Evolutionary conservation across 2,329 filamentous ascomycete species (phyloP), one percentile per base, ranked within the genome.

Genomic region (Scytalidium lignicola): DNA sequence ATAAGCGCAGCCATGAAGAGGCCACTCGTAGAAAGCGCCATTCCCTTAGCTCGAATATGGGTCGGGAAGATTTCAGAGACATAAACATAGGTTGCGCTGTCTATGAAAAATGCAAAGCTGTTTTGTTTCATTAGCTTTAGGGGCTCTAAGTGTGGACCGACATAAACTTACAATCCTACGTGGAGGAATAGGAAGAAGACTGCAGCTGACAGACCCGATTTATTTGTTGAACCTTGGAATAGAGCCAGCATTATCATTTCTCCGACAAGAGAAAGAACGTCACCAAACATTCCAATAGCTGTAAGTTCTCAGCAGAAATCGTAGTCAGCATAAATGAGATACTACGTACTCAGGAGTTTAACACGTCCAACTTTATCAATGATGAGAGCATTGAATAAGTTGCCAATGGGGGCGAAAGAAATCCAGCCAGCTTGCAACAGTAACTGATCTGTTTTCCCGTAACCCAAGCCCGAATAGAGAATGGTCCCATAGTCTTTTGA

Each of bases 291-390:
- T 15, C 56, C 55, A 17, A 55, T 50, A 49, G 13, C 13, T 5
- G 10, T 21, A 65, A 72, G 71, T 3, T 29, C 19, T 55, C 44
- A 58, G 52, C 20, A 5, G 32, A 39, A 13, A 41, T 63, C 61
- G 2, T 59, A 57, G 47, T 7, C 13, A 13, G 7, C 7, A 28
- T 28, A 17, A 37, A 37, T 8, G n/a, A 37, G 5, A 37, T 37
- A 70, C 19, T 49, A 19, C 41, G 43, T 22, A 17, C n/a, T 39
- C 10, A 53, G 43, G 17, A 63, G 52, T 17, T 50, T 55, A 2
- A 63, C 58, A 20, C 61, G 54, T 5, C 63, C 63, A 28, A 65
- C 48, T 9, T 55, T 53, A 49, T 64, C 63, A 23, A 64, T 48
- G 10, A 61, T 43, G 3, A 47, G n/a, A 17, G 58, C 56, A 43